phyloP scores from a whole-genome alignment of 805 yeast species.

The Saturnispora diversa region DNA sequence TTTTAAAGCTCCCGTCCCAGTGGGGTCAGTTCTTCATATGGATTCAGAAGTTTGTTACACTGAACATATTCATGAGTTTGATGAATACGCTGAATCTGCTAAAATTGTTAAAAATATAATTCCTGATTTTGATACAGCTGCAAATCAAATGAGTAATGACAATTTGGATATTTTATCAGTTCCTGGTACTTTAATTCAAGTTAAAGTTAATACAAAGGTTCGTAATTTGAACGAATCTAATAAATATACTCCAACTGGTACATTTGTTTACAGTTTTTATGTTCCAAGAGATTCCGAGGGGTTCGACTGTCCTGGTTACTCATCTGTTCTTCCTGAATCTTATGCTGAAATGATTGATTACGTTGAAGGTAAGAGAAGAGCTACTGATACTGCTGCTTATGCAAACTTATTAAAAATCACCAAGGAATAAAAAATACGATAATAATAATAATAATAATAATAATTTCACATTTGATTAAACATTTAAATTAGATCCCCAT shows the following conservation, averaged over 20 bases:
- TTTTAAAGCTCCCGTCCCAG: conserved; percentile 92
- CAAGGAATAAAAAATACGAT: conserved; percentile 12
- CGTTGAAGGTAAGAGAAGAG: conserved; percentile 85
- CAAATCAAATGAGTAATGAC: conserved; percentile 44
- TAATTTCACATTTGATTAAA: neutral
- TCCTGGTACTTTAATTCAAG: conserved; percentile 87
- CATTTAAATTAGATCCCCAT: too few relatives aligned
- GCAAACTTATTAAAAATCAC: conserved; percentile 37
- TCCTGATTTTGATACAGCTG: conserved; percentile 47
- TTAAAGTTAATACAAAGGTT: conserved; percentile 77
- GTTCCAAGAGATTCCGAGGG: conserved; percentile 53
- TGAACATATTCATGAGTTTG: conserved; percentile 52
- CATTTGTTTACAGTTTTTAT: conserved; percentile 82
- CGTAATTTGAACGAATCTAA: conserved; percentile 49
- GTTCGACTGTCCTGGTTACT: conserved; percentile 46
- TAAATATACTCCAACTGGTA: conserved; percentile 64
- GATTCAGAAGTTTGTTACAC: conserved; percentile 80
- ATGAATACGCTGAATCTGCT: conserved; percentile 24
- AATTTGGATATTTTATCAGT: conserved; percentile 54
- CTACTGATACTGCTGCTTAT: conserved; percentile 68
- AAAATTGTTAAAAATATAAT: conserved; percentile 19
- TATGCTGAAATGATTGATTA: conserved; percentile 90
- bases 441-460: neutral
- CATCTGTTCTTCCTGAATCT: conserved; percentile 76
- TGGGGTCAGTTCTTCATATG: conserved; percentile 81